phyloP scores from a whole-genome alignment of 2,329 filamentous ascomycete species.

The Cercospora sesami region DNA sequence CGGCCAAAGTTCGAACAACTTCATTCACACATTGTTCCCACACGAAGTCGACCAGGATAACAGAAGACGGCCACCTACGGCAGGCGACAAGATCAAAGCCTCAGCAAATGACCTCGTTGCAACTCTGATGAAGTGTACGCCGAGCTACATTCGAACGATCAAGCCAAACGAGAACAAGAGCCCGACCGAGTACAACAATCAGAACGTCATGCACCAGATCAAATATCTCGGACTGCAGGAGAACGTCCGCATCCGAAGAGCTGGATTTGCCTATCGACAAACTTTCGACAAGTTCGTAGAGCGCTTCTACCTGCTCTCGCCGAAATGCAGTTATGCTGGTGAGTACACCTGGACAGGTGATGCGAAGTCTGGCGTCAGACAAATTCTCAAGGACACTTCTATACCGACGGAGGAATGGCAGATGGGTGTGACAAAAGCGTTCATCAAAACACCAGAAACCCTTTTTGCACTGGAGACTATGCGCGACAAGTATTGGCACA shows the following conservation, averaged over 20 bases:
- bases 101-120: constrained; percentile 94
- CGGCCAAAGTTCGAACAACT: constrained; percentile 77
- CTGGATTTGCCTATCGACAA: constrained; percentile 94
- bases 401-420: constrained; percentile 96
- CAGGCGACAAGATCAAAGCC: constrained; percentile 91
- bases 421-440: constrained; percentile 93
- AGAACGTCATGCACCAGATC: constrained; percentile 95
- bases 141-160: constrained; percentile 97
- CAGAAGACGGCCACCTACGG: constrained; percentile 87
- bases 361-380: constrained; percentile 79
- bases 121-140: constrained; percentile 94
- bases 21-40: constrained; percentile 87
- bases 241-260: constrained; percentile 94
- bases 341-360: constrained; percentile 96
- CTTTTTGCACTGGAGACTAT: constrained; percentile 96
- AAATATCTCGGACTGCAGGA: constrained; percentile 99
- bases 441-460: constrained; percentile 97
- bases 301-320: constrained; percentile 91
- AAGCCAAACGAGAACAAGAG: constrained; percentile 99
- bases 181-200: constrained; percentile 83
- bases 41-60: constrained; percentile 94
- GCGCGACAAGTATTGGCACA: constrained; percentile 98
- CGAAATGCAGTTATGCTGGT: constrained; percentile 91
- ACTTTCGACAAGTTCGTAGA: constrained; percentile 98
- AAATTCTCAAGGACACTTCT: constrained; percentile 94